phyloP scores from a whole-genome alignment of 2,329 filamentous ascomycete genomes.

The Harringtonia lauricola region DNA sequence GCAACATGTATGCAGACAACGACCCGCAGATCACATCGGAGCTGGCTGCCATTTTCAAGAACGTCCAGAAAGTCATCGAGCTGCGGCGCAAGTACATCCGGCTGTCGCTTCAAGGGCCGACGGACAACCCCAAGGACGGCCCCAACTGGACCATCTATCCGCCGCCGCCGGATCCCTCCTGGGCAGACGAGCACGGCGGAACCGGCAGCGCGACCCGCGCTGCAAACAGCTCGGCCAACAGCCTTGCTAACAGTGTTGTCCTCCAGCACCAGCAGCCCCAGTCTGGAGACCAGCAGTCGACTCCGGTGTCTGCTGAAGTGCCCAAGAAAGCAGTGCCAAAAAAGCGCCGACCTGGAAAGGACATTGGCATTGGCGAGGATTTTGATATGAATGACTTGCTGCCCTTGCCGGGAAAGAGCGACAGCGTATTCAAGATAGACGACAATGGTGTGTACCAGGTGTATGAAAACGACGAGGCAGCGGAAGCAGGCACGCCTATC shows the following conservation, averaged over 20 bases:
- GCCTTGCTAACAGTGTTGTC: conserved; percentile 34
- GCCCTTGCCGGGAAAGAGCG: conserved; percentile 59
- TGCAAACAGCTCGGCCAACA: conserved; percentile 28
- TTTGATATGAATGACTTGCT: conserved; percentile 72
- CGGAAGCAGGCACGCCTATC: conserved; percentile 55
- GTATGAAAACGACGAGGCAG: conserved; percentile 57
- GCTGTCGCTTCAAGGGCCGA: conserved; percentile 68
- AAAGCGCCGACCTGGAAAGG: conserved; percentile 72
- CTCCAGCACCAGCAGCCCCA: conserved; percentile 18
- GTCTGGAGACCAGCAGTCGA: not conserved
- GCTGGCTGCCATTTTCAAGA: conserved; percentile 74
- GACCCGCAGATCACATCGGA: conserved; percentile 77
- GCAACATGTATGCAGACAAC: conserved; percentile 56
- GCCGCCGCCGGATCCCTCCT: conserved; percentile 80
- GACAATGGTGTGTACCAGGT: conserved; percentile 85
- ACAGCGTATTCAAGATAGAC: conserved; percentile 70
- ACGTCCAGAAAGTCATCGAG: conserved; percentile 83
- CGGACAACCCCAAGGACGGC: conserved; percentile 82
- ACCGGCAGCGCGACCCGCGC: conserved; percentile 17
- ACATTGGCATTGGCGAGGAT: conserved; percentile 90
- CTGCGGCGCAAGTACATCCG: conserved; percentile 80
- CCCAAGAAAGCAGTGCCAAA: conserved; percentile 24
- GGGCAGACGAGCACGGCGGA: conserved; percentile 48
- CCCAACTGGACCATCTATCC: conserved; percentile 83
- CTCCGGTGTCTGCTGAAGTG: too few relatives aligned